A percentile compares a stretch with the other conserved stretches of the same genome.
Conservation (phyloP, 1,139 yeast genomes). For the Yamadazyma songkhlaensis region DNA sequence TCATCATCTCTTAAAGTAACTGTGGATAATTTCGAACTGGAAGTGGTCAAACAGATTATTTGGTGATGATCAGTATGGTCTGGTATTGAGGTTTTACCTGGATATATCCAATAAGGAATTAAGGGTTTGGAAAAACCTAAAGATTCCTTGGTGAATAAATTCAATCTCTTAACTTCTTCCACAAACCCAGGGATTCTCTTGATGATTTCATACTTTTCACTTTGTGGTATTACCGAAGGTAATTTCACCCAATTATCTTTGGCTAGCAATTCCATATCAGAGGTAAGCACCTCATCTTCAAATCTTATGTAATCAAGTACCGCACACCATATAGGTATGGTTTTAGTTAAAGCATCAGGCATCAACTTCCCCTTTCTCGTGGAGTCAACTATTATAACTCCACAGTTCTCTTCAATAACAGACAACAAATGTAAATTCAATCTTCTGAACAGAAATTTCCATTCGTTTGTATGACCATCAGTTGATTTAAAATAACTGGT, state of each 20-base stretch:
- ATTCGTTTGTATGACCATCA: constrained; percentile 80
- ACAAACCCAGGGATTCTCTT: constrained; percentile 50
- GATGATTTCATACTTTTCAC: constrained; percentile 57
- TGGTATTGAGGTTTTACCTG: constrained; percentile 29
- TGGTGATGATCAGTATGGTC: constrained; percentile 10
- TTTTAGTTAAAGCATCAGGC: constrained; percentile 85
- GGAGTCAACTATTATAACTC: constrained; percentile 72
- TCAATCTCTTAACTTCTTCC: constrained; percentile 35
- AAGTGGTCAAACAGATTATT: constrained; percentile 60
- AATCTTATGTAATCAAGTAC: constrained; percentile 59
- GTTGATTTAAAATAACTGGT: constrained; percentile 83
- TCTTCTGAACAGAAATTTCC: constrained; percentile 75
- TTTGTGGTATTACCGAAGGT: constrained; percentile 56
- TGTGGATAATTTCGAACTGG: constrained; percentile 31
- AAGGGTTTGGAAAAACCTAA: constrained; percentile 47
- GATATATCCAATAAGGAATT: constrained; percentile 71
- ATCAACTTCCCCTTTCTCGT: constrained; percentile 80
- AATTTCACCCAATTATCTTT: constrained; percentile 21
- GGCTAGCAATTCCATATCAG: constrained; percentile 3
- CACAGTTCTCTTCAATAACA: constrained; percentile 36
- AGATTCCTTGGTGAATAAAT: constrained; percentile 31
- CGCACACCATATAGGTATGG: constrained; percentile 90
- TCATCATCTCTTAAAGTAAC: constrained; percentile 33
- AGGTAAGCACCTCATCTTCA: constrained; percentile 20
- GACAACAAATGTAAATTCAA: constrained; percentile 69